phyloP scores from a whole-genome alignment of 441 rosid species.

The Mallotus repandus region DNA sequence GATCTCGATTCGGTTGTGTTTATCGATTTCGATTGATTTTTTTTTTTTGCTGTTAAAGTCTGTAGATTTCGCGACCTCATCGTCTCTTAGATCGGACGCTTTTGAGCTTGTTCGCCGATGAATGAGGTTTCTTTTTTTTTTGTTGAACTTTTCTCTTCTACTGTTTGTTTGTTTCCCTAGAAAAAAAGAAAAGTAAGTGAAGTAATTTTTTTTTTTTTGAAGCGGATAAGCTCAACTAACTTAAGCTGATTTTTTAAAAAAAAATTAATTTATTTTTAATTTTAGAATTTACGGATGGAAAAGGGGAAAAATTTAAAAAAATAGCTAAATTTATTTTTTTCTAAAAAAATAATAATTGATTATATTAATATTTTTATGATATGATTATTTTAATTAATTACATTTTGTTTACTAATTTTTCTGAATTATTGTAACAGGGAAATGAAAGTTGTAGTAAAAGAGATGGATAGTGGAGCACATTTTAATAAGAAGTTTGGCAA shows the following conservation, averaged over 20 bases:
- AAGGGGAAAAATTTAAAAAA: neutral
- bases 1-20: slow-evolving; percentile 21
- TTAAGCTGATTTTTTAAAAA: no score
- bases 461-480: slow-evolving; percentile 33
- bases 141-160: neutral
- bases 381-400: neutral
- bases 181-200: slow-evolving; percentile 20
- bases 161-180: slow-evolving; percentile 34
- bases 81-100: slow-evolving; percentile 30
- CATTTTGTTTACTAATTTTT: neutral
- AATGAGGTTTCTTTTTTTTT: slow-evolving; percentile 21
- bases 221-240: neutral
- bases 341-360: neutral
- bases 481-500: slow-evolving; percentile 31
- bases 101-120: slow-evolving; percentile 22
- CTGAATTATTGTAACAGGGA: slow-evolving; percentile 8
- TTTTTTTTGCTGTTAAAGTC: neutral
- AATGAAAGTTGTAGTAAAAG: slow-evolving; percentile 25
- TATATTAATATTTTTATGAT: neutral
- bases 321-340: neutral
- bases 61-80: slow-evolving; percentile 8
- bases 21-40: neutral
- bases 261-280: no score
- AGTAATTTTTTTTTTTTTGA: neutral
- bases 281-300: neutral